Evolutionary conservation across 331 rosid species (phyloP), one percentile per base, ranked within the genome.

Genomic region (Pyracantha coccinea): DNA sequence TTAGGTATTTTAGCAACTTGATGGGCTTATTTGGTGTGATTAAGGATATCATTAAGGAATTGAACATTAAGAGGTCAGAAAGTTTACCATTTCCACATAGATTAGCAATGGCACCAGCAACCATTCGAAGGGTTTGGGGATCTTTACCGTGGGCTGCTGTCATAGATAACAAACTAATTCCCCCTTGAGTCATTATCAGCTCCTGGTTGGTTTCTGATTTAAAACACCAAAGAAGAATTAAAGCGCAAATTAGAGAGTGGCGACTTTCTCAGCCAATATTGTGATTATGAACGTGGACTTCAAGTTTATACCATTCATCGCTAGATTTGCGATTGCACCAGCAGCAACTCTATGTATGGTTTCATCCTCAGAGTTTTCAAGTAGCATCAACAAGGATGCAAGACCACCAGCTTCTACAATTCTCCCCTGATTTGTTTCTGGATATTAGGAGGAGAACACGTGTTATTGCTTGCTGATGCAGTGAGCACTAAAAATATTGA

Each of bases 381-480:
- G 97, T 73, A 95, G 86, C 74, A 75, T 86, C 84, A 95, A 91
- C 85, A 95, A 86, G 76, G 99, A 95, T 20, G 92, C 85, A n/a
- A 95, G 91, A 29, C 99, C 98, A 6, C 99, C 99, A 19, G 93
- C 99, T 81, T 92, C 87, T n/a, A 95, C 99, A 77, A 95, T 95
- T 87, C 88, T 95, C 82, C 89, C 92, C 79, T 95, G 99, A 85
- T 95, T 95, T 78, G 93, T 81, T 84, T 92, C 99, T 95, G 83
- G 72, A 66, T 57, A 77, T 77, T 79, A 71, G 74, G 62, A 61
- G 72, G 44, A 77, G 78, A 44, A 7, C 12, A 10, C 17, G 44
- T 33, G 71, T 88, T 67, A 82, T 54, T 68, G 67, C 75, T 57
- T 66, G 78, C 12, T 61, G 21, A 47, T 68, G 68, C 20, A 50